A percentile compares a stretch with the other conserved stretches of the same genome.
phyloP scores from a whole-genome alignment of 129 eudicot genomes.

The Helichrysum umbraculigerum region DNA sequence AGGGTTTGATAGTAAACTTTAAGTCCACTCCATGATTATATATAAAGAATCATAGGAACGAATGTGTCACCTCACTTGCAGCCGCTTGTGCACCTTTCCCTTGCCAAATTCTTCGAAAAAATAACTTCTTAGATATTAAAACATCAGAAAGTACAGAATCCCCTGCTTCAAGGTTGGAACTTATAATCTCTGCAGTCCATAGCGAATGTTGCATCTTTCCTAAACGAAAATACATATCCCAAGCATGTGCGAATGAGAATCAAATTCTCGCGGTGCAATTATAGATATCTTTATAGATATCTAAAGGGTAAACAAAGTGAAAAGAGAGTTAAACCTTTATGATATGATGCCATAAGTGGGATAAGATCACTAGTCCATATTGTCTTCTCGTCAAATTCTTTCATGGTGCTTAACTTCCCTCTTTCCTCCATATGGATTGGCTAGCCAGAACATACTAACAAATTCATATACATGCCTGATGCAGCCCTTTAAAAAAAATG shows the following conservation, averaged over 20 bases:
- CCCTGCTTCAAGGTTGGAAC: constrained; percentile 42
- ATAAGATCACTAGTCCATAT: constrained; percentile 87
- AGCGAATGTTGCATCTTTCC: constrained; percentile 88
- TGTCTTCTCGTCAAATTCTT: constrained; percentile 90
- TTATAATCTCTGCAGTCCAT: constrained; percentile 71
- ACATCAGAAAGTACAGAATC: constrained; percentile 43
- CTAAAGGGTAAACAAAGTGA: constrained; percentile 5
- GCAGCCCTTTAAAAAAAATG: constrained; percentile 15
- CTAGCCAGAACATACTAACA: constrained; percentile 38
- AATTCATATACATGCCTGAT: constrained; percentile 13
- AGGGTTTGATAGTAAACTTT: background rate
- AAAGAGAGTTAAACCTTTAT: constrained; percentile 57
- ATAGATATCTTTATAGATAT: background rate
- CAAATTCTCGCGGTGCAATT: constrained; percentile 10
- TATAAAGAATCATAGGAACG: constrained; percentile 20
- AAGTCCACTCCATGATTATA: constrained; percentile 5
- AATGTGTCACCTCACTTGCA: constrained; percentile 78
- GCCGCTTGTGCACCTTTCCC: constrained; percentile 90
- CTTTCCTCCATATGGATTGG: constrained; percentile 80
- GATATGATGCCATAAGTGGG: constrained; percentile 87
- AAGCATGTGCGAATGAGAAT: constrained; percentile 23
- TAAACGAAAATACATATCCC: constrained; percentile 36
- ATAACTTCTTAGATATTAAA: constrained; percentile 49
- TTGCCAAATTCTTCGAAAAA: constrained; percentile 91
- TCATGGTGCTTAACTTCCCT: constrained; percentile 68